phyloP scores from a whole-genome alignment of 2,329 filamentous ascomycete species.

The Mycogone perniciosa region DNA sequence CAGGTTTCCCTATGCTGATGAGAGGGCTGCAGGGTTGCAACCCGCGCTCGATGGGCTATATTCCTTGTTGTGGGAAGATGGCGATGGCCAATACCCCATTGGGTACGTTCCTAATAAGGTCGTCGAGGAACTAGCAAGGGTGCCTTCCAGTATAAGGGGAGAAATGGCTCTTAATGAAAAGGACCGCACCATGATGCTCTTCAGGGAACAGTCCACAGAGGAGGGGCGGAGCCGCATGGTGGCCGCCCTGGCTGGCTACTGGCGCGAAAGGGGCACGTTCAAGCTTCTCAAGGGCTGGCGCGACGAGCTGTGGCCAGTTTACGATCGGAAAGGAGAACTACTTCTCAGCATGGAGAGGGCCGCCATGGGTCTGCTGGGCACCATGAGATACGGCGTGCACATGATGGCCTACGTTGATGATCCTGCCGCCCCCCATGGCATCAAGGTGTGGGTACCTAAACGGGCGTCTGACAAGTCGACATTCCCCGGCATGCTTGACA shows the following conservation, averaged over 20 bases:
- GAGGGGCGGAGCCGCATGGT: conserved; percentile 54
- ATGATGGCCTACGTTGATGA: conserved; percentile 64
- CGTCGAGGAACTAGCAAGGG: conserved; percentile 40
- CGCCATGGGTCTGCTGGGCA: conserved; percentile 67
- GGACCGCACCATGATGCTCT: conserved; percentile 57
- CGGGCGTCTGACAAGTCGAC: conserved; percentile 74
- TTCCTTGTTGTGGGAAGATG: conserved; percentile 57
- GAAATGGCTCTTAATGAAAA: conserved; percentile 55
- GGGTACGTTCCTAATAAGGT: conserved; percentile 53
- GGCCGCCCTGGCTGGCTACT: conserved; percentile 54
- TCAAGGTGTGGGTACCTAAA: conserved; percentile 80
- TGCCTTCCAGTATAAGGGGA: conserved; percentile 46
- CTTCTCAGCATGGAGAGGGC: conserved; percentile 73
- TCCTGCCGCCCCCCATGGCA: conserved; percentile 38
- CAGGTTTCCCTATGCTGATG: conserved; percentile 72
- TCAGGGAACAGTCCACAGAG: conserved; percentile 48
- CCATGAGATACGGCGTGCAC: conserved; percentile 74
- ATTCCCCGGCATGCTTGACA: conserved; percentile 89
- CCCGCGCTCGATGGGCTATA: conserved; percentile 56
- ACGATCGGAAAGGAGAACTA: conserved; percentile 54
- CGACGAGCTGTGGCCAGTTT: conserved; percentile 74
- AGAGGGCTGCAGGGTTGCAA: conserved; percentile 51
- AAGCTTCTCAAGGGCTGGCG: conserved; percentile 72
- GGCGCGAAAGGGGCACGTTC: conserved; percentile 67
- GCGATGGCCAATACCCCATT: conserved; percentile 56